Conservation (phyloP, 371 early-diverging fungal species). For the Mortierella polycephala region DNA sequence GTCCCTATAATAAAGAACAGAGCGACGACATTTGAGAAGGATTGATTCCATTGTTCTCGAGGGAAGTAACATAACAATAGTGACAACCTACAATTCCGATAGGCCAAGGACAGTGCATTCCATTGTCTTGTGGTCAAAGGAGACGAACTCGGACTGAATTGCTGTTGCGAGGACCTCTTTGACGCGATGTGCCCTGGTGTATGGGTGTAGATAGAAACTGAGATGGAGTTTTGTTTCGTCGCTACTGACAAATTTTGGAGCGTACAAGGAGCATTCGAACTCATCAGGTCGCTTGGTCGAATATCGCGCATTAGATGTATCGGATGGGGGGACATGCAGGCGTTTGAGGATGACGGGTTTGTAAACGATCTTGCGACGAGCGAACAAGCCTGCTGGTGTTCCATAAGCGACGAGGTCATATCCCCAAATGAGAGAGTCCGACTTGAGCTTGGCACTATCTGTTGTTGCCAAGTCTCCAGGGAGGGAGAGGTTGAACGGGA, state of each 20-base stretch:
- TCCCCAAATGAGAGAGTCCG: constrained; percentile 19
- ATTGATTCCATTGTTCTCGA: neutral
- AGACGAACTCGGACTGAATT: constrained; percentile 32
- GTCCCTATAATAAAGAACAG: neutral
- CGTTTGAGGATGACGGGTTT: constrained; percentile 22
- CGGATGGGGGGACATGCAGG: constrained; percentile 34
- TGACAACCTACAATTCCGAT: neutral
- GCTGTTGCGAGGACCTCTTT: constrained; percentile 23
- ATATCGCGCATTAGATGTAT: constrained; percentile 17
- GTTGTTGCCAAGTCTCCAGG: constrained; percentile 40
- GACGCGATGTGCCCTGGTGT: constrained; percentile 7
- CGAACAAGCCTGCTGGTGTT: constrained; percentile 24
- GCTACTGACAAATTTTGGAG: constrained; percentile 29
- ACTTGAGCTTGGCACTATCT: constrained; percentile 12
- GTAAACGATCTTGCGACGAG: constrained; percentile 21
- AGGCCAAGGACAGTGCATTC: neutral
- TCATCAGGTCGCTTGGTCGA: constrained; percentile 20
- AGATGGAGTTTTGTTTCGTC: constrained; percentile 4
- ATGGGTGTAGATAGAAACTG: constrained; percentile 24
- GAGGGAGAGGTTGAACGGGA: constrained; percentile 25
- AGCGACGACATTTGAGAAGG: neutral
- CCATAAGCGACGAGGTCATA: constrained; percentile 21
- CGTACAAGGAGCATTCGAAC: constrained; percentile 40
- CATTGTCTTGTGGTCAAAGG: constrained; percentile 1
- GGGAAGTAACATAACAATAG: neutral